phyloP scores from a whole-genome alignment of 129 eudicot species.

The Centella asiatica region DNA sequence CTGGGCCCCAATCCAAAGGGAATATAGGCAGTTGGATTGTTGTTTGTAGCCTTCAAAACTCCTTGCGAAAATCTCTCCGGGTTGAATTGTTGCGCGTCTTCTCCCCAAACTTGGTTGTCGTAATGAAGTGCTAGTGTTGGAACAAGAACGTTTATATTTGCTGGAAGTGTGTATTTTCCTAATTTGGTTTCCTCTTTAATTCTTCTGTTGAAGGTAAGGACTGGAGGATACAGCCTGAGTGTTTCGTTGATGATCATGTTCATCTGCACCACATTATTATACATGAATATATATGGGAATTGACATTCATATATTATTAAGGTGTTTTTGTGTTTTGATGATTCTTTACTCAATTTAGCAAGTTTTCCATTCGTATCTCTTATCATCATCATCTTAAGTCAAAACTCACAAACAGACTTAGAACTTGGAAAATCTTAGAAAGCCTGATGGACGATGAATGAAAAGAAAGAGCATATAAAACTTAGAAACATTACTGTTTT shows the following conservation, averaged over 20 bases:
- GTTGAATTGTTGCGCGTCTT: conserved; percentile 27
- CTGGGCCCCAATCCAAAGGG: conserved; percentile 19
- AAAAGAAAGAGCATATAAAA: background rate
- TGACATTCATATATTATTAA: too few relatives aligned
- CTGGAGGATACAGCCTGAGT: conserved; percentile 35
- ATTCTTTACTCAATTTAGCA: too few relatives aligned
- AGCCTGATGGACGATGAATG: too few relatives aligned
- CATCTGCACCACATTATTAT: conserved; percentile 15
- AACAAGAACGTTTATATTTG: conserved; percentile 1
- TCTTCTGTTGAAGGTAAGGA: conserved; percentile 7
- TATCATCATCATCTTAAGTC: too few relatives aligned
- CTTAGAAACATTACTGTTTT: background rate
- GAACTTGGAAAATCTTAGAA: too few relatives aligned
- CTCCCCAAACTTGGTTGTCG: conserved; percentile 29
- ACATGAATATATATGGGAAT: background rate
- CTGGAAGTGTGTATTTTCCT: conserved; percentile 15
- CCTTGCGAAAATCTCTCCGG: conserved; percentile 40
- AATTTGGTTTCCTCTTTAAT: conserved; percentile 17
- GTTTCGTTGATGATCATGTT: conserved; percentile 35
- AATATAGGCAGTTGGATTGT: conserved; percentile 23
- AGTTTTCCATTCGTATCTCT: too few relatives aligned
- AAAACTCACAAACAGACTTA: too few relatives aligned
- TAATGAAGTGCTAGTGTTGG: conserved; percentile 29
- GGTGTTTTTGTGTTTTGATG: too few relatives aligned
- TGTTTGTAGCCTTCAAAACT: conserved; percentile 24